A percentile compares a stretch with the other conserved stretches of the same genome.
These are phyloP conservation scores for Colletotrichum incanum DNA, from an alignment of 2,329 filamentous ascomycete species.

Conservation along the genomic window DNA sequence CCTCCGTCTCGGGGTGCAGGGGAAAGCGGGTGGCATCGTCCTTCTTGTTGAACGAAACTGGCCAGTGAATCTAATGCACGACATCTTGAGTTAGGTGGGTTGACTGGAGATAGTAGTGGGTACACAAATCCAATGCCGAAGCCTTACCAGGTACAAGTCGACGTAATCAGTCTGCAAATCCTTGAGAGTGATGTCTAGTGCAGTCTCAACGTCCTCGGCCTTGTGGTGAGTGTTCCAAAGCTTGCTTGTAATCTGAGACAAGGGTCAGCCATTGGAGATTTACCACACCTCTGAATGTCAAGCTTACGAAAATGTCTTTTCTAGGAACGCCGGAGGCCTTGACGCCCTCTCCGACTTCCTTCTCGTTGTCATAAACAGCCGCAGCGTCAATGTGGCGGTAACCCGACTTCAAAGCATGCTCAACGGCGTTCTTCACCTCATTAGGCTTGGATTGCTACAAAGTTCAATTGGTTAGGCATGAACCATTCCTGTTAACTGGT, in stretches of 20 bases:
- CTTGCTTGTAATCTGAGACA: conserved; percentile 48
- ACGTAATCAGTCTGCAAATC: conserved; percentile 52
- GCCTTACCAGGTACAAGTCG: conserved; percentile 50
- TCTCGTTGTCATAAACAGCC: conserved; percentile 76
- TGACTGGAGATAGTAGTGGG: not conserved
- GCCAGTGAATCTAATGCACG: conserved; percentile 63
- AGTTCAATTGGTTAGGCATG: not conserved
- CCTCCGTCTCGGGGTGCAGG: conserved; percentile 62
- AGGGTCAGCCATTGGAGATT: not conserved
- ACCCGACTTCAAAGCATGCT: conserved; percentile 68
- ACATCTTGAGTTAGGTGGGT: conserved; percentile 20
- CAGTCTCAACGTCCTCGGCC: conserved; percentile 48
- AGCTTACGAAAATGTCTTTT: conserved; percentile 62
- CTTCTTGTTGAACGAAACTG: conserved; percentile 62
- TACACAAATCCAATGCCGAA: not conserved
- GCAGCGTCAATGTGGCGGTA: conserved; percentile 75
- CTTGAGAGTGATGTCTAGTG: conserved; percentile 49
- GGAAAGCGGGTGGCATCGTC: conserved; percentile 58
- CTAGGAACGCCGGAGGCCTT: conserved; percentile 62
- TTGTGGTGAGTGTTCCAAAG: conserved; percentile 55
- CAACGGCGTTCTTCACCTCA: conserved; percentile 64
- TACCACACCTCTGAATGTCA: not conserved
- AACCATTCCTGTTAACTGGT: accelerated
- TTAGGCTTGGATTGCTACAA: conserved; percentile 65
- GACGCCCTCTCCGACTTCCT: conserved; percentile 67